These are phyloP conservation scores for Tricholoma matsutake DNA, from an alignment of 768 basidiomycete genomes.

Conservation along the genomic window DNA sequence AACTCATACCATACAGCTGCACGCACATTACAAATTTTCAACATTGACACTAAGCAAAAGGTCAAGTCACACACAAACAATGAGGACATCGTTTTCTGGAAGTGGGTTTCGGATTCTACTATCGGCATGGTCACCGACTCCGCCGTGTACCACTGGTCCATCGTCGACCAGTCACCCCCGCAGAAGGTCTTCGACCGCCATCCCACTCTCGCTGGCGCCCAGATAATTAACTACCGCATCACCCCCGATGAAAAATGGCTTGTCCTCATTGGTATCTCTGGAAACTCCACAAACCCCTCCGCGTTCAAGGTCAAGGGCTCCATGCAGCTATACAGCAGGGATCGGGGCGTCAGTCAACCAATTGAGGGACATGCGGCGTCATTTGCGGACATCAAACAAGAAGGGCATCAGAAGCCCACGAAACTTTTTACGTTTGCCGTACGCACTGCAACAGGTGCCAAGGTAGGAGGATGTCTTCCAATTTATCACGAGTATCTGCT, in stretches of 20 bases:
- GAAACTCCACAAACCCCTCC: conserved; percentile 87
- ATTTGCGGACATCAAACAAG: conserved; percentile 88
- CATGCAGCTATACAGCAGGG: conserved; percentile 95
- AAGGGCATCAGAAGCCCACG: conserved; percentile 79
- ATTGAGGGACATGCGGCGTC: conserved; percentile 99
- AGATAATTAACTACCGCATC: conserved; percentile 97
- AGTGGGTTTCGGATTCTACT: conserved; percentile 90
- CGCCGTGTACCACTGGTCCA: conserved; percentile 90
- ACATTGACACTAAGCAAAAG: conserved; percentile 96
- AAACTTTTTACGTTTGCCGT: conserved; percentile 96
- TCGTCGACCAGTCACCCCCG: conserved; percentile 70
- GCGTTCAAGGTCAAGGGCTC: conserved; percentile 99
- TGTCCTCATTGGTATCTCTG: conserved; percentile 92
- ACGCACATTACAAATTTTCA: conserved; percentile 95
- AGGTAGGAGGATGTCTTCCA: conserved; percentile 51
- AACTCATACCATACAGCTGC: conserved; percentile 53
- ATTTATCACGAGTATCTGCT: neutral
- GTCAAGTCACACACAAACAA: conserved; percentile 93
- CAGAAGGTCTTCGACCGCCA: conserved; percentile 98
- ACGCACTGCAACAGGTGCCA: conserved; percentile 94
- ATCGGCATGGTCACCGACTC: conserved; percentile 96
- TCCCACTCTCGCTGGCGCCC: conserved; percentile 87
- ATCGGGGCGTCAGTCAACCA: conserved; percentile 92
- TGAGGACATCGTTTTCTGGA: conserved; percentile 98
- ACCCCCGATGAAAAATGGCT: conserved; percentile 96